Conservation (phyloP, 441 rosid species). For the Bruguiera hainesii region DNA sequence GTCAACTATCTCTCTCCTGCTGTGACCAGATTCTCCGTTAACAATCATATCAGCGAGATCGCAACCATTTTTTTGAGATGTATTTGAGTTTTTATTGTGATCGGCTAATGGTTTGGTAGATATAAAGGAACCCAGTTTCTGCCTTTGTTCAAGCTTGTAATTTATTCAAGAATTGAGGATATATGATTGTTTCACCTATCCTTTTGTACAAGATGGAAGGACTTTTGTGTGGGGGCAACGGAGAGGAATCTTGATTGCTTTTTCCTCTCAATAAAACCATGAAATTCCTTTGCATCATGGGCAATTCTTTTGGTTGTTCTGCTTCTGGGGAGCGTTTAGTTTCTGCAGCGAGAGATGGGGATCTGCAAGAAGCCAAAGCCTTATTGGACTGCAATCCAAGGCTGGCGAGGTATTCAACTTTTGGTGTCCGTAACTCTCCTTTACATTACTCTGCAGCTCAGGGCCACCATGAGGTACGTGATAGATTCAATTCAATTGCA, state of each 20-base stretch:
- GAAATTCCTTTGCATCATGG: conserved; percentile 82
- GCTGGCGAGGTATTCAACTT: conserved; percentile 86
- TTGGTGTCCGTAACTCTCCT: conserved; percentile 93
- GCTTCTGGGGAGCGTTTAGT: conserved; percentile 96
- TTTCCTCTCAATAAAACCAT: conserved; percentile 26
- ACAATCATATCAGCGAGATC: conserved; percentile 27
- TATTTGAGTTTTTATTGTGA: conserved; percentile 14
- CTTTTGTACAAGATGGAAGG: conserved; percentile 15
- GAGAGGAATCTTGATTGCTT: background rate
- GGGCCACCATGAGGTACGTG: conserved; percentile 93
- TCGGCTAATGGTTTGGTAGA: conserved; percentile 34
- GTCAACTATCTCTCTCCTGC: conserved; percentile 6
- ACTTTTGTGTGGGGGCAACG: conserved; percentile 4
- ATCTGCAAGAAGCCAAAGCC: conserved; percentile 90
- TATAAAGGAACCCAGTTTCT: conserved; percentile 3
- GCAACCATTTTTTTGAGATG: conserved; percentile 29
- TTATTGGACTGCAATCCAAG: conserved; percentile 89
- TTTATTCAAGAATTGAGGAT: conserved; percentile 7
- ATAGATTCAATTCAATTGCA: background rate
- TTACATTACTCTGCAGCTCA: conserved; percentile 98
- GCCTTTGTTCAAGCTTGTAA: conserved; percentile 3
- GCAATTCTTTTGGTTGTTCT: conserved; percentile 94
- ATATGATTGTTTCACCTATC: conserved; percentile 11
- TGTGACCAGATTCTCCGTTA: background rate
- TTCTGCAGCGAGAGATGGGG: conserved; percentile 97